phyloP scores from a whole-genome alignment of 2,329 filamentous ascomycete genomes.

The Curvularia sp. region DNA sequence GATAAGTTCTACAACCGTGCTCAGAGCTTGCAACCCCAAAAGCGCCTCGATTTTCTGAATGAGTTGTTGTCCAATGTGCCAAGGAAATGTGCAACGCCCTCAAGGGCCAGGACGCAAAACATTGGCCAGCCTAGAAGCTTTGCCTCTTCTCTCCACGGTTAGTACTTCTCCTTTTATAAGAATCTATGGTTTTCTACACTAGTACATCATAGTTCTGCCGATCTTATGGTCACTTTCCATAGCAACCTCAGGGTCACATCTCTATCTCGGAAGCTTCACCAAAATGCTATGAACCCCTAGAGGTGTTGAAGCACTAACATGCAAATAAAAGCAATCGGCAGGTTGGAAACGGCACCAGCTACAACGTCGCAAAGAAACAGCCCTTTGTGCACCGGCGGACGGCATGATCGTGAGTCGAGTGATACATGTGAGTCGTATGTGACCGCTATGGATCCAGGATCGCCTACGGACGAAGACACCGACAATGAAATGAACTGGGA shows the following conservation, averaged over 20 bases:
- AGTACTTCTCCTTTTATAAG: constrained; percentile 9
- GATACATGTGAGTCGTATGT: constrained; percentile 22
- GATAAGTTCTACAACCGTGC: constrained; percentile 26
- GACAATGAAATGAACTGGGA: constrained; percentile 21
- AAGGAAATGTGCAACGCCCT: background rate
- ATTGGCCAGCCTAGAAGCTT: constrained; percentile 18
- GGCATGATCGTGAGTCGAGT: constrained; percentile 18
- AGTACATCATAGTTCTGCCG: background rate
- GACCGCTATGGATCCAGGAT: constrained; percentile 33
- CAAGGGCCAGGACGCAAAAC: constrained; percentile 10
- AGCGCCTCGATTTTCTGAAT: constrained; percentile 21
- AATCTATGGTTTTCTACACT: background rate
- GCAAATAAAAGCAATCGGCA: constrained; percentile 1
- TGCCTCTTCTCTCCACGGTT: constrained; percentile 15
- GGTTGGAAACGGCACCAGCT: background rate
- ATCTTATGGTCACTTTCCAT: background rate
- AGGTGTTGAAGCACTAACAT: constrained; percentile 6
- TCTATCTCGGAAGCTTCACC: background rate
- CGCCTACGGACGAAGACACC: constrained; percentile 44
- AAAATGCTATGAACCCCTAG: background rate
- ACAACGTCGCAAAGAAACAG: background rate
- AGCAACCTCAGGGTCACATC: background rate
- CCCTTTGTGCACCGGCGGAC: background rate
- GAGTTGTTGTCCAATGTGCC: constrained; percentile 17
- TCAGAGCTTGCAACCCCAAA: background rate